These are phyloP conservation scores for Hypoxylon sp. DNA, from an alignment of 2,329 filamentous ascomycete genomes.

Conservation along the genomic window DNA sequence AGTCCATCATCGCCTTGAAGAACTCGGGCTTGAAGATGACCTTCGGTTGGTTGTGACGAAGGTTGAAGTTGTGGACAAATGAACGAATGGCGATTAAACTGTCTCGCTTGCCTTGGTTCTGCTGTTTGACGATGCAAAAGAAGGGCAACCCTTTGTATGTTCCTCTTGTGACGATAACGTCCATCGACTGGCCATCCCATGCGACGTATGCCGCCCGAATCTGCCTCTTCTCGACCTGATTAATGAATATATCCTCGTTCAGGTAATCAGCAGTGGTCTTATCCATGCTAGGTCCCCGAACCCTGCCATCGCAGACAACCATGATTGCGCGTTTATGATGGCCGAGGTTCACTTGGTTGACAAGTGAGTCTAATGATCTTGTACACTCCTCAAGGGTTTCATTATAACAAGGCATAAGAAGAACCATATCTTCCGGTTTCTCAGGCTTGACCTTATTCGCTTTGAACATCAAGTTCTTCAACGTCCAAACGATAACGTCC, in stretches of 20 bases:
- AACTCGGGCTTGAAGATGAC: slow-evolving; percentile 63
- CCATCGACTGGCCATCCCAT: slow-evolving; percentile 62
- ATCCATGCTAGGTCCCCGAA: slow-evolving; percentile 60
- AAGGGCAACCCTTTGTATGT: slow-evolving; percentile 62
- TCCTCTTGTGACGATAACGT: slow-evolving; percentile 59
- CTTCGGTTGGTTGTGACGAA: slow-evolving; percentile 57
- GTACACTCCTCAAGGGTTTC: slow-evolving; percentile 60
- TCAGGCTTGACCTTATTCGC: slow-evolving; percentile 49
- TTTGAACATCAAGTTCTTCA: slow-evolving; percentile 52
- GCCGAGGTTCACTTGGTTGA: slow-evolving; percentile 59
- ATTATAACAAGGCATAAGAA: slow-evolving; percentile 64
- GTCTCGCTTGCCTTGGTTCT: slow-evolving; percentile 65
- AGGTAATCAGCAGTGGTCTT: slow-evolving; percentile 64
- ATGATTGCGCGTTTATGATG: slow-evolving; percentile 60
- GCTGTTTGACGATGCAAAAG: slow-evolving; percentile 62
- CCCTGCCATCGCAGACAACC: slow-evolving; percentile 63
- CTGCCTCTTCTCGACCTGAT: slow-evolving; percentile 50
- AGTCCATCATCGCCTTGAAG: slow-evolving; percentile 58
- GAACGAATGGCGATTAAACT: slow-evolving; percentile 64
- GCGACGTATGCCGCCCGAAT: slow-evolving; percentile 61
- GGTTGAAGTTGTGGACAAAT: slow-evolving; percentile 63
- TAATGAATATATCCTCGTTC: slow-evolving; percentile 60
- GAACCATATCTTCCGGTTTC: slow-evolving; percentile 59
- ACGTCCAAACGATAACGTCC: slow-evolving; percentile 53
- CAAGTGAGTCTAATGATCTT: slow-evolving; percentile 61